Base-by-base conservation (phyloP, 225 moss, liverwort and hornwort species). In the Physcomitrellopsis africana region DNA sequence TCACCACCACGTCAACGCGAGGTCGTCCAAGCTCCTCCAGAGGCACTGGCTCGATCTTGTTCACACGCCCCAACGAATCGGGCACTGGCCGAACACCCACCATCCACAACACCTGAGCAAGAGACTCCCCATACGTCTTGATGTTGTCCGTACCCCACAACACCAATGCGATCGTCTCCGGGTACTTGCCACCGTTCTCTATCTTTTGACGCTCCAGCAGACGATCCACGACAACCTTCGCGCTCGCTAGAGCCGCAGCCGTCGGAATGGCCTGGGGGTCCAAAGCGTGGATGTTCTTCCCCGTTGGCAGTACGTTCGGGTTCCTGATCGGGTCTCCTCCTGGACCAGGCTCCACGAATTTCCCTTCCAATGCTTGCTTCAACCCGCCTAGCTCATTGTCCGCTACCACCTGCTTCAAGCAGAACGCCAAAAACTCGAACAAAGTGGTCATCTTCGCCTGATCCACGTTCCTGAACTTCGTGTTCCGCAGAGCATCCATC, bases 81-180 rank as follows among this genome's bases (percentile, higher is more conserved):
- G 97, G 93, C 16, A 99, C 63, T 13, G 97, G 97, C 62, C 86
- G 84, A 14, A 95, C 97, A 45, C 97, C 97, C 13, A 99, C 90
- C 91, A 99, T 99, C 94, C 97, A 99, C 77, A 99, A 82, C n/a
- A 99, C 97, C 72, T 99, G 97, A 20, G 97, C 97, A 11, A 99
- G 90, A 20, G 97, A 99, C 66, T 99, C 97, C 52, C 97, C 97
- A 14, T 99, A 99, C 5, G 97, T 99, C 83, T 99, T 99, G 85
- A 99, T 99, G 67, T 99, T 99, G 58, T 99, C 97, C 11, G 97
- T 99, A 63, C 97, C 97, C 97, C 97, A 99, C 27, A 99, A 79
- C 41, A 99, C 97, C 59, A 99, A 83, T 17, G 97, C 97, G 20
- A 99, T 80, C 10, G 97, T 99, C 64, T 99, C 97, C 0, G 97